Evolutionary conservation across 805 yeast genomes (phyloP).

Genomic region (Spathaspora arborariae): DNA sequence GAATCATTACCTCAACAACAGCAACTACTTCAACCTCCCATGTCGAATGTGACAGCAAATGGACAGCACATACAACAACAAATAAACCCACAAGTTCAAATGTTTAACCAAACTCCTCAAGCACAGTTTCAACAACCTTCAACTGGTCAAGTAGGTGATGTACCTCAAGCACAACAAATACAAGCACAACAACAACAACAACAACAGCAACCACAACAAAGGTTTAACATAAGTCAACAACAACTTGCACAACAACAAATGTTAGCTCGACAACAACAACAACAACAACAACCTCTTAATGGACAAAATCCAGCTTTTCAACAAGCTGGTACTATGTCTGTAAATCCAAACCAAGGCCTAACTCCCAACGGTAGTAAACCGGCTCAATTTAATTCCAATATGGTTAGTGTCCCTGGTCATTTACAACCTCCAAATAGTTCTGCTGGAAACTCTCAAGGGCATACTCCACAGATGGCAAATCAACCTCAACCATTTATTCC

Average conservation of each 20-base stretch:
- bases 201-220: conserved; percentile 5
- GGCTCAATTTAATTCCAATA: conserved; percentile 9
- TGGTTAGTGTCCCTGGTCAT: conserved; percentile 1
- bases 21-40: conserved; percentile 15
- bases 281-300: neutral
- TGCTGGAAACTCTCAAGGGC: conserved; percentile 18
- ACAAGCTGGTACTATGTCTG: conserved; percentile 10
- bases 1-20: conserved; percentile 11
- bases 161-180: conserved; percentile 2
- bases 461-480: conserved; percentile 28
- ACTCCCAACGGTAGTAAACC: conserved; percentile 5
- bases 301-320: conserved; percentile 4
- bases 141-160: conserved; percentile 1
- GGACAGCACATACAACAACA: conserved; percentile 13
- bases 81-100: conserved; percentile 13
- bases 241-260: conserved; percentile 7
- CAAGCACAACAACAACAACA: conserved; percentile 1
- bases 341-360: conserved; percentile 11
- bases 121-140: conserved; percentile 9
- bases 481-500: conserved; percentile 17
- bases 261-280: conserved; percentile 5
- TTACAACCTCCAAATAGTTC: neutral
- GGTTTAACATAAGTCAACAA: conserved; percentile 4
- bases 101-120: conserved; percentile 13
- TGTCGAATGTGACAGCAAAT: neutral